Conservation (phyloP, 2,329 filamentous ascomycete species). For the Diaporthe citri region DNA sequence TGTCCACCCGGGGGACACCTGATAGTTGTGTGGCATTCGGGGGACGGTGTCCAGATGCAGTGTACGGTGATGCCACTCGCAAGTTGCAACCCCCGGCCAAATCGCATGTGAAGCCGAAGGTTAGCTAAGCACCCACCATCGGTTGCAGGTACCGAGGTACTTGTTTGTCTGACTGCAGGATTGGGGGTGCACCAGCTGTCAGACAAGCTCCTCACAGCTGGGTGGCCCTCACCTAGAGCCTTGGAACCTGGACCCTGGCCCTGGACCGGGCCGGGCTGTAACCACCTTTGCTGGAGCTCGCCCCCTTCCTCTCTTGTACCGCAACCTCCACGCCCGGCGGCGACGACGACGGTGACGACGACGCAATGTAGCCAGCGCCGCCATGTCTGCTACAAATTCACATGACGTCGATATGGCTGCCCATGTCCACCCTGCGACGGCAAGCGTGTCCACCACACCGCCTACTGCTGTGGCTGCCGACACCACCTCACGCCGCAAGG, state of each 20-base stretch:
- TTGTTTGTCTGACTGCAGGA: background rate
- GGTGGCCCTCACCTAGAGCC: background rate
- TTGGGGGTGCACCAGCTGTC: background rate
- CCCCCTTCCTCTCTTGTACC: too few species aligned
- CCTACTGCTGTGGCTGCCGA: constrained; percentile 18
- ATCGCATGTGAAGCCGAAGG: constrained; percentile 24
- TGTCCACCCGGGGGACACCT: background rate
- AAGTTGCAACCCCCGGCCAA: background rate
- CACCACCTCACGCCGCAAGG: constrained; percentile 49
- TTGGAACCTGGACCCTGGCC: background rate
- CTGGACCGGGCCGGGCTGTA: background rate
- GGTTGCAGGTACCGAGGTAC: background rate
- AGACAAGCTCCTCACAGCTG: background rate
- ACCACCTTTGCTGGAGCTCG: constrained; percentile 4
- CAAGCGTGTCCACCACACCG: background rate
- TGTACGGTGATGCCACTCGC: background rate
- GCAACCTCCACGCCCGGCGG: constrained; percentile 12
- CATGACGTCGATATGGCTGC: constrained; percentile 32
- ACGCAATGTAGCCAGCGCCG: constrained; percentile 34
- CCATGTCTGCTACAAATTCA: constrained; percentile 38
- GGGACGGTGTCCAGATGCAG: background rate
- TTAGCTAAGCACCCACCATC: background rate
- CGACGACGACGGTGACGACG: background rate
- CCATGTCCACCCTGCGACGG: background rate
- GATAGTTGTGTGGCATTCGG: background rate